A percentile compares a stretch with the other conserved stretches of the same genome.
Conservation (phyloP, 768 basidiomycete genomes). For the Xanthoconium stramineum region DNA sequence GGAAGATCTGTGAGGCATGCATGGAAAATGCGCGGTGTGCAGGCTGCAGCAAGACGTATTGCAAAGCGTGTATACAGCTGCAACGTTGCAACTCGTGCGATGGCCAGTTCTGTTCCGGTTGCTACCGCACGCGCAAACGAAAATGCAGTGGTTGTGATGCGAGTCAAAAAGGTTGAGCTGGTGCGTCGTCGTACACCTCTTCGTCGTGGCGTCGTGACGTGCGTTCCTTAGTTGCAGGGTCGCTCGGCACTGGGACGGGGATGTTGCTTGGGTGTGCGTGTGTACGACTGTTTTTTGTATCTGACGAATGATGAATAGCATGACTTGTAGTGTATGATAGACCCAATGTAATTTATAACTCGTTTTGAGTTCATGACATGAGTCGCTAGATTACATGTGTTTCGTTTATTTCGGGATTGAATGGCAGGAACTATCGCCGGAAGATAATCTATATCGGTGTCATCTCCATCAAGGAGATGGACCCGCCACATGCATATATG, state of each 20-base stretch:
- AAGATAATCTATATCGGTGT: too few relatives aligned
- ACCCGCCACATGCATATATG: too few relatives aligned
- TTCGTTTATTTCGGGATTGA: too few relatives aligned
- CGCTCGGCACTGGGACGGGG: neutral
- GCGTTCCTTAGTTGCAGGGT: neutral
- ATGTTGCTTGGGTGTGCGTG: too few relatives aligned
- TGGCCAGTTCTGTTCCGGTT: slow-evolving; percentile 6
- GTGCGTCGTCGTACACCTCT: neutral
- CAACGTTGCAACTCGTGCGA: slow-evolving; percentile 6
- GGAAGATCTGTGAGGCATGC: slow-evolving; percentile 14
- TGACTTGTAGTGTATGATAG: neutral
- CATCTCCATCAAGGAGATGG: too few relatives aligned
- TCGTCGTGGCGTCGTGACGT: neutral
- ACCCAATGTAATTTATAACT: neutral
- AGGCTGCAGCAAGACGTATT: slow-evolving; percentile 12
- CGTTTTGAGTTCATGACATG: too few relatives aligned
- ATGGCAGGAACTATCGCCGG: too few relatives aligned
- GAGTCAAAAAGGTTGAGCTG: neutral
- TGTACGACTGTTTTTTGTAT: neutral
- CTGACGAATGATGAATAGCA: neutral
- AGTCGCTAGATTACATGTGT: too few relatives aligned
- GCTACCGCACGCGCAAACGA: slow-evolving; percentile 1
- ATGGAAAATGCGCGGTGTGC: slow-evolving; percentile 6
- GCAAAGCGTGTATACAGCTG: slow-evolving; percentile 10
- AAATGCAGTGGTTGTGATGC: slow-evolving; percentile 1